A percentile compares a stretch with the other conserved stretches of the same genome.
Conservation (phyloP, 306 rosid genomes). For the Sechiopsis laciniata region DNA sequence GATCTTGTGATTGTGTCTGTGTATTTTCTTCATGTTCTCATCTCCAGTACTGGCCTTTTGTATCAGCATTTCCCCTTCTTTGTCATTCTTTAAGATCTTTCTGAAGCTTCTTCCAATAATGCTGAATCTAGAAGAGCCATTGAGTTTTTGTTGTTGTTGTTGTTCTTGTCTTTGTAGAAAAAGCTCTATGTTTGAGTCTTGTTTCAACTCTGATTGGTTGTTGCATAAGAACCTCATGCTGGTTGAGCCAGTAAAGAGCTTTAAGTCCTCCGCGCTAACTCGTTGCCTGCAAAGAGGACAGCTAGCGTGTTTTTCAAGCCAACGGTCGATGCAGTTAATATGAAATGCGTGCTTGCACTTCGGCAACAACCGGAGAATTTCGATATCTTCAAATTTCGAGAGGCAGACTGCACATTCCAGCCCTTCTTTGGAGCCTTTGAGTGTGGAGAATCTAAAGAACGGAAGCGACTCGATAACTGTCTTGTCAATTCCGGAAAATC, state of each 20-base stretch:
- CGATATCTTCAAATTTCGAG: slow-evolving; percentile 76
- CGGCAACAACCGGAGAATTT: slow-evolving; percentile 68
- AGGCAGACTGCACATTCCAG: slow-evolving; percentile 84
- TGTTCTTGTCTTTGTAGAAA: slow-evolving; percentile 84
- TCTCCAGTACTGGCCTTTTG: slow-evolving; percentile 28
- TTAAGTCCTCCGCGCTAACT: slow-evolving; percentile 56
- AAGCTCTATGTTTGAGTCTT: slow-evolving; percentile 67
- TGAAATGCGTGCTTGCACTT: slow-evolving; percentile 93
- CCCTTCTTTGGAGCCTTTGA: slow-evolving; percentile 77
- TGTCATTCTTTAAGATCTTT: slow-evolving; percentile 34
- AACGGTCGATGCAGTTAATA: slow-evolving; percentile 71
- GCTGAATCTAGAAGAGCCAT: slow-evolving; percentile 68
- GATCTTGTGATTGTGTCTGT: slow-evolving; percentile 71
- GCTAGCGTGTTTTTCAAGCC: slow-evolving; percentile 88
- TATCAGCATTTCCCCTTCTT: slow-evolving; percentile 47
- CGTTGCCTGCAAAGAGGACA: slow-evolving; percentile 84
- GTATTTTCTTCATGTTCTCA: slow-evolving; percentile 33
- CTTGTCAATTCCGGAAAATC: slow-evolving; percentile 77
- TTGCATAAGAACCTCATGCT: slow-evolving; percentile 54
- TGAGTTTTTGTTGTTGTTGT: slow-evolving; percentile 23
- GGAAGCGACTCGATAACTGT: slow-evolving; percentile 86
- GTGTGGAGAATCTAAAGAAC: slow-evolving; percentile 77
- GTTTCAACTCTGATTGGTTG: slow-evolving; percentile 37
- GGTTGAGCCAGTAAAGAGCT: slow-evolving; percentile 44
- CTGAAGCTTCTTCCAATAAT: slow-evolving; percentile 78